Conservation (phyloP, 2,329 filamentous ascomycete species). For the Saccharata proteae region DNA sequence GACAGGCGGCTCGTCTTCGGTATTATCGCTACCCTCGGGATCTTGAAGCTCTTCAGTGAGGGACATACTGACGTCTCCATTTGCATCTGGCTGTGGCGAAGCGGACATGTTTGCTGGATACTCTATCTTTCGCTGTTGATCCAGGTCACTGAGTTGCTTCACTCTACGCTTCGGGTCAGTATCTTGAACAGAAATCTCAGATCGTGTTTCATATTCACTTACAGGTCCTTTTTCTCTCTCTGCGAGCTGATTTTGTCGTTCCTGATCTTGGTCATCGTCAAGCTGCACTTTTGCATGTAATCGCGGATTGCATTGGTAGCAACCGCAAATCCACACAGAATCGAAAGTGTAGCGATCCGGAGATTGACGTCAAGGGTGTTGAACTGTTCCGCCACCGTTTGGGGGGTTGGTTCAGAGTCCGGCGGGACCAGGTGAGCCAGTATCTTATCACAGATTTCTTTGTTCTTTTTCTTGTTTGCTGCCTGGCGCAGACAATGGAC, state of each 20-base stretch:
- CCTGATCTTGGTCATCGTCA: constrained; percentile 86
- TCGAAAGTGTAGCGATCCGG: constrained; percentile 67
- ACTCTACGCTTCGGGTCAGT: constrained; percentile 36
- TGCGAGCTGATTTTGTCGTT: constrained; percentile 95
- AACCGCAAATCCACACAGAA: constrained; percentile 73
- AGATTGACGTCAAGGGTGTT: constrained; percentile 68
- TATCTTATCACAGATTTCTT: constrained; percentile 64
- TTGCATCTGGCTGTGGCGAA: constrained; percentile 41
- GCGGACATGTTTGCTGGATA: constrained; percentile 60
- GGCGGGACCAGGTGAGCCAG: constrained; percentile 71
- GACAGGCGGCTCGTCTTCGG: constrained; percentile 27
- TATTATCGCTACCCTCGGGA: constrained; percentile 59
- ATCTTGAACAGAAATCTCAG: no score
- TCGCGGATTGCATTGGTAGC: constrained; percentile 76
- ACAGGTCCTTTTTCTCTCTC: constrained; percentile 55
- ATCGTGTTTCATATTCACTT: no score
- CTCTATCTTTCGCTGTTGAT: constrained; percentile 61
- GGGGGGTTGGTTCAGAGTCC: constrained; percentile 59
- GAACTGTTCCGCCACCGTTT: constrained; percentile 65
- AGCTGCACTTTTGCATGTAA: constrained; percentile 84
- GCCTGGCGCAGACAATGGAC: constrained; percentile 78
- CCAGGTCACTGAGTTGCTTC: constrained; percentile 58
- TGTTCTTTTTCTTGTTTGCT: constrained; percentile 59
- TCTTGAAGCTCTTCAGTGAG: constrained; percentile 48
- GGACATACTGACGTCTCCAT: constrained; percentile 46